Evolutionary conservation across 2,329 filamentous ascomycete genomes (phyloP), one percentile per base, ranked within the genome.

Genomic region (Daldinia eschscholtzii): DNA sequence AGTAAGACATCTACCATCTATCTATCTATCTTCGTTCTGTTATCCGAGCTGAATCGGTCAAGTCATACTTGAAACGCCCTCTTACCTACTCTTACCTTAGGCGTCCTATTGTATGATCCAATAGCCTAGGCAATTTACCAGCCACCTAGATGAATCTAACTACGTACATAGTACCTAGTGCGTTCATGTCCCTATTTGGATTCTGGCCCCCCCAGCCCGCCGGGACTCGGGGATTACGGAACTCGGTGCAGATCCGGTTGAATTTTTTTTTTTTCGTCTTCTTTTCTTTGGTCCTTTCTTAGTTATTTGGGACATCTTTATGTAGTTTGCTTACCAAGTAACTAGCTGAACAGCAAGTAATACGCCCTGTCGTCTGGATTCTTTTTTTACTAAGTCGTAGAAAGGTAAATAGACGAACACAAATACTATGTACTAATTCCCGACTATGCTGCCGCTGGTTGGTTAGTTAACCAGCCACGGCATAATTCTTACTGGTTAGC

Each of bases 181-280:
- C 20, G 20, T 23, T 23, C 20, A 23, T 23, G 20, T 23, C 20
- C 20, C 20, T 23, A 23, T 23, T 23, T 23, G 20, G 20, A 23
- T 23, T 23, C 18, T 33, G 15, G 46, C 28, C 46, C 52, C 46
- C 52, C 20, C 1, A 37, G 52, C 30, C 52, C 30, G 52, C 52
- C 52, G 52, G 52, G 52, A 55, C 52, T 55, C 52, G 52, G 52
- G 52, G 30, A 15, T 20, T 55, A 15, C 52, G 52, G 52, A 55
- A 55, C 52, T 55, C 52, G 52, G 52, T 35, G 33, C 13, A 52
- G 46, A 52, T 52, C 46, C 46, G 26, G 46, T 30, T 52, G 26
- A 18, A 48, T 48, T 57, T 35, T 10, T 39, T 23, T 33, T 37
- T 18, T 26, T 33, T 37, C 15, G n/a, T n/a, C 35, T 35, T 57